These are phyloP conservation scores for Tolypocladium sp. DNA, from an alignment of 2,329 filamentous ascomycete genomes.

Conservation along the genomic window DNA sequence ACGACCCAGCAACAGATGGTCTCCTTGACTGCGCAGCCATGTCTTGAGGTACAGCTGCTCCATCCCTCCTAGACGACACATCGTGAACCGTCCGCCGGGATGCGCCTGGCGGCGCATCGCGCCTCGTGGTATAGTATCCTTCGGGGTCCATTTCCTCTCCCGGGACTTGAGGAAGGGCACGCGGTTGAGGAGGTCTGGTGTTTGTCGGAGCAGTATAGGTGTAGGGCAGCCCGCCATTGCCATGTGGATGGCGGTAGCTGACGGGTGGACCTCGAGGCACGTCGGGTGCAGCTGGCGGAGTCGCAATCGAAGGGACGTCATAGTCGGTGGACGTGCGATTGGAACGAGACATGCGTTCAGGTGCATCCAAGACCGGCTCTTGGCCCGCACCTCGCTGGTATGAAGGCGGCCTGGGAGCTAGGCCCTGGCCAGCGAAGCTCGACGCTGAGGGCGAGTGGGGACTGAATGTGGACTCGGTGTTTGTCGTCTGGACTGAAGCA, in stretches of 20 bases:
- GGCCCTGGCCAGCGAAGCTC: conserved; percentile 39
- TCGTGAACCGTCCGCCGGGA: conserved; percentile 10
- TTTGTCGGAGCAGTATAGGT: conserved; percentile 8
- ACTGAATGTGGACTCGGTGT: conserved; percentile 49
- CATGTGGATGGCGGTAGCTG: conserved; percentile 43
- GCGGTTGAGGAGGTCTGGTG: conserved; percentile 6
- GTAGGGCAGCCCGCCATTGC: conserved; percentile 15
- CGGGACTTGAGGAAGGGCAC: not conserved
- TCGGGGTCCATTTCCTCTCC: conserved; percentile 15
- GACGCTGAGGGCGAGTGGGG: conserved; percentile 46
- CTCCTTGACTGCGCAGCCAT: conserved; percentile 22
- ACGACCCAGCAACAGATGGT: conserved; percentile 26
- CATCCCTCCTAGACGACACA: conserved; percentile 12
- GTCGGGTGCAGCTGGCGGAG: conserved; percentile 48
- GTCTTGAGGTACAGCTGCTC: conserved; percentile 10
- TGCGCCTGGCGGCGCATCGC: conserved; percentile 1
- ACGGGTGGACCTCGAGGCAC: conserved; percentile 49
- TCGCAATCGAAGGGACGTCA: conserved; percentile 22
- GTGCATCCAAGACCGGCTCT: conserved; percentile 26
- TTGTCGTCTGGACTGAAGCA: conserved; percentile 45
- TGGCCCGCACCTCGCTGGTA: conserved; percentile 36
- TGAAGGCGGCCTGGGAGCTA: conserved; percentile 51
- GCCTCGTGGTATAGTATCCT: conserved; percentile 13
- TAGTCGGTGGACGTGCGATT: conserved; percentile 20
- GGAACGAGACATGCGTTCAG: conserved; percentile 4